phyloP scores from a whole-genome alignment of 257 asterid genomes.

The Gynochthodes officinalis region DNA sequence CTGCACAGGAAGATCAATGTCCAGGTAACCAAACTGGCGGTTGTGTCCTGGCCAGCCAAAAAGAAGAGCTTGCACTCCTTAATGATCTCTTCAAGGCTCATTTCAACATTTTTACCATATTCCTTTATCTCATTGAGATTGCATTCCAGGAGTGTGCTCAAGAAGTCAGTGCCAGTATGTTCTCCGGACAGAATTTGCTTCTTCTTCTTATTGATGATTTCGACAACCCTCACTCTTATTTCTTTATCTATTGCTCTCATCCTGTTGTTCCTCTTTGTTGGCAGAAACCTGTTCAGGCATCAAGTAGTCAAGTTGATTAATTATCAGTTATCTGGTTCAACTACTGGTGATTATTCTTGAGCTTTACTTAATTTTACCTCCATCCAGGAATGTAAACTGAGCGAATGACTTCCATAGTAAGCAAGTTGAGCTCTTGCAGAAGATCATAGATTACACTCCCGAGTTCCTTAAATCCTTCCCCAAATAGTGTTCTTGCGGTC shows the following conservation, averaged over 20 bases:
- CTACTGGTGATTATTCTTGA: no score
- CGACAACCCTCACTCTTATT: conserved; percentile 22
- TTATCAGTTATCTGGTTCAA: not conserved
- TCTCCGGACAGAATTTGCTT: conserved; percentile 24
- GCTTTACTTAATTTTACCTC: conserved; percentile 31
- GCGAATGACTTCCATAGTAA: conserved; percentile 46
- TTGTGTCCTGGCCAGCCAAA: conserved; percentile 48
- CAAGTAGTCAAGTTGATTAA: not conserved
- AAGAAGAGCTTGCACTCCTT: conserved; percentile 55
- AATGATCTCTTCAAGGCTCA: conserved; percentile 47
- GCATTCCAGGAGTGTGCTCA: conserved; percentile 34
- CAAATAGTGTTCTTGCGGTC: conserved; percentile 49
- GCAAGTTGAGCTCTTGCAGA: conserved; percentile 53
- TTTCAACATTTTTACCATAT: conserved; percentile 29
- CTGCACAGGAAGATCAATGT: conserved; percentile 40
- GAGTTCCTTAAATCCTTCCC: conserved; percentile 30
- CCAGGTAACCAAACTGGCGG: conserved; percentile 44
- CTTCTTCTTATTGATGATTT: conserved; percentile 29
- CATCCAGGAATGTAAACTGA: conserved; percentile 55
- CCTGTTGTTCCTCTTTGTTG: conserved; percentile 46
- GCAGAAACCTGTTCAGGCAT: conserved; percentile 26
- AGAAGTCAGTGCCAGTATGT: conserved; percentile 31
- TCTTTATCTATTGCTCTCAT: conserved; percentile 39
- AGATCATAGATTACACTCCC: conserved; percentile 44
- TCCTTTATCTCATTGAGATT: conserved; percentile 34